Percentiles rank a stretch among this genome's conserved stretches.
These are phyloP conservation scores for Cutaneotrichosporon mucoides DNA, from an alignment of 1,284 basidiomycete species.

Conservation along the genomic window DNA sequence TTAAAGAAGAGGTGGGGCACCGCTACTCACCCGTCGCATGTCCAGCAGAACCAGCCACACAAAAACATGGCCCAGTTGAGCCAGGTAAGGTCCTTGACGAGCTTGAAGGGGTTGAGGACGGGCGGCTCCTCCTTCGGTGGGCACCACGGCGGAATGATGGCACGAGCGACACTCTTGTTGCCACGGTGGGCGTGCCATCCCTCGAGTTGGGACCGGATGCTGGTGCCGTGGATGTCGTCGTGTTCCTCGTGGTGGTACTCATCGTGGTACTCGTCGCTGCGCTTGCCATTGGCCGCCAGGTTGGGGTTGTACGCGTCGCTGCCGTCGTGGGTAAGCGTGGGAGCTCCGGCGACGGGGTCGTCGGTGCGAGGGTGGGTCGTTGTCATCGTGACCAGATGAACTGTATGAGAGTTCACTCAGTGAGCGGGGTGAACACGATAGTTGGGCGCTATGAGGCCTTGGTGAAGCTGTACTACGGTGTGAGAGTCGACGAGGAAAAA, in stretches of 20 bases:
- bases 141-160: conserved; percentile 9
- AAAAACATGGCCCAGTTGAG: conserved; percentile 54
- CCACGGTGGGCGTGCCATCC: conserved; percentile 39
- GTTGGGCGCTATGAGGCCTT: no score
- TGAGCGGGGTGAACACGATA: no score
- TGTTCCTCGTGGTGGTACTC: not conserved
- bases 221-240: not conserved
- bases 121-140: not conserved
- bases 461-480: no score
- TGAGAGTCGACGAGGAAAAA: no score
- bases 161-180: not conserved
- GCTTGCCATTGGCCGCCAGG: not conserved
- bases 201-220: conserved; percentile 29
- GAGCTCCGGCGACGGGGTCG: no score
- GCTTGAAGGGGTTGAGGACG: conserved; percentile 43
- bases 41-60: conserved; percentile 59
- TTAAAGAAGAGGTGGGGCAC: not conserved
- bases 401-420: no score
- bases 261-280: not conserved
- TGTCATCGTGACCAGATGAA: no score
- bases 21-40: conserved; percentile 29
- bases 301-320: not conserved
- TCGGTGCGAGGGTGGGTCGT: no score
- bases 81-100: conserved; percentile 47
- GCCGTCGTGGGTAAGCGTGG: not conserved